Evolutionary conservation across 2,329 filamentous ascomycete genomes (phyloP).

Genomic region (Graphilbum sp.): DNA sequence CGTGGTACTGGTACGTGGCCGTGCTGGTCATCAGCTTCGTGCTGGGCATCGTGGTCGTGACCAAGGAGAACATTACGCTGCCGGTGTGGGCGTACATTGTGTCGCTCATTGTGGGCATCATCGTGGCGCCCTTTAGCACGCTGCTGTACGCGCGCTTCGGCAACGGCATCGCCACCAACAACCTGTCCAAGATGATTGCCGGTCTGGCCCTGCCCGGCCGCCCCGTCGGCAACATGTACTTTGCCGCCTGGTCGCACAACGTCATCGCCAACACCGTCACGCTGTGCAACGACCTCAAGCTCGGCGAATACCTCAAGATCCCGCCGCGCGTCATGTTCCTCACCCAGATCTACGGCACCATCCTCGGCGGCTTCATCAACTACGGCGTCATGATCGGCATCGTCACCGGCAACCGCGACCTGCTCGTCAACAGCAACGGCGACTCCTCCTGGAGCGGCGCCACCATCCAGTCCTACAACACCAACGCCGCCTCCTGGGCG

Average conservation of each 20-base stretch:
- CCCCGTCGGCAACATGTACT: conserved; percentile 41
- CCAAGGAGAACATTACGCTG: conserved; percentile 28
- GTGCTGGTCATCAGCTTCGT: conserved; percentile 27
- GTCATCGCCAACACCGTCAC: conserved; percentile 33
- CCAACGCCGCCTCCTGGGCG: conserved; percentile 30
- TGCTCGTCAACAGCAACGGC: conserved; percentile 28
- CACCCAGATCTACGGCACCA: conserved; percentile 37
- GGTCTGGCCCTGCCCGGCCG: conserved; percentile 32
- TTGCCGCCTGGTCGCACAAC: conserved; percentile 41
- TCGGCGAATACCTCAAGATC: conserved; percentile 45
- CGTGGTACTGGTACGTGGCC: conserved; percentile 29
- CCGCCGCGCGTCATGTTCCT: conserved; percentile 37
- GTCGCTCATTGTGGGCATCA: conserved; percentile 23
- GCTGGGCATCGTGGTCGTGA: conserved; percentile 27
- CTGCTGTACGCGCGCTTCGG: conserved; percentile 35
- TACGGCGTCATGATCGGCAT: conserved; percentile 31
- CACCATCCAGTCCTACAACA: conserved; percentile 30
- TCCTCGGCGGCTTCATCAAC: conserved; percentile 35
- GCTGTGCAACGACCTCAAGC: conserved; percentile 36
- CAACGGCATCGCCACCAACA: conserved; percentile 41
- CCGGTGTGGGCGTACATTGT: conserved; percentile 31
- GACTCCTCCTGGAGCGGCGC: conserved; percentile 36
- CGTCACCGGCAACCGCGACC: conserved; percentile 28
- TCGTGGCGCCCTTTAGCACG: conserved; percentile 36
- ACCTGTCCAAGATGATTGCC: conserved; percentile 39